A percentile compares a stretch with the other conserved stretches of the same genome.
Conservation (phyloP, 2,329 filamentous ascomycete genomes). For the Xylariaceae sp. region DNA sequence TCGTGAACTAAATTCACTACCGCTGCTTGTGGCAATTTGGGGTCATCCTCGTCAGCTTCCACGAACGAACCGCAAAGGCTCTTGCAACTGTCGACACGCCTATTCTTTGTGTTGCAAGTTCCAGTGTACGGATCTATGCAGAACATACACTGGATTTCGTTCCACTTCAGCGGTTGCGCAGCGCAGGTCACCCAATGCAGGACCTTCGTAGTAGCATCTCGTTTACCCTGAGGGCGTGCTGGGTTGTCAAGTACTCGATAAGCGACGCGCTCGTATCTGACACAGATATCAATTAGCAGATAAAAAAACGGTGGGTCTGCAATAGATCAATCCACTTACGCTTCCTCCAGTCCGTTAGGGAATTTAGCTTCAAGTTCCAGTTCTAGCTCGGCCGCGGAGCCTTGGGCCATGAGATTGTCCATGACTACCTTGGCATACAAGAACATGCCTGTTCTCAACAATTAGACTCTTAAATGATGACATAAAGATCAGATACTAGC, state of each 20-base stretch:
- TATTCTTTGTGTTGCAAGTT: not conserved
- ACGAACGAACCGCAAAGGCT: conserved; percentile 8
- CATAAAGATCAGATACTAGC: not conserved
- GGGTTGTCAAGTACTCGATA: conserved; percentile 7
- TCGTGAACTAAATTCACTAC: conserved; percentile 7
- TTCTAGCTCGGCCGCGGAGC: conserved; percentile 18
- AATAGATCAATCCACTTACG: conserved; percentile 8
- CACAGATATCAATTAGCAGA: not conserved
- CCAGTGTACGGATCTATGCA: conserved; percentile 7
- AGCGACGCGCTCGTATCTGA: conserved; percentile 10
- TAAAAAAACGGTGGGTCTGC: too few species aligned
- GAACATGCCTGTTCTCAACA: conserved; percentile 14
- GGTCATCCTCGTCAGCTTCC: conserved; percentile 2
- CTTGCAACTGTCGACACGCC: conserved; percentile 9
- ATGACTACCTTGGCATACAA: conserved; percentile 22
- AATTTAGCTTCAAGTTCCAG: conserved; percentile 17
- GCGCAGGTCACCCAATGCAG: conserved; percentile 10
- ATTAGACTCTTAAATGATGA: conserved; percentile 1
- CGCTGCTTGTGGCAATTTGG: not conserved
- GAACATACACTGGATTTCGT: conserved; percentile 11
- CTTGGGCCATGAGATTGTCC: conserved; percentile 18
- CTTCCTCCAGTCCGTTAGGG: conserved; percentile 13
- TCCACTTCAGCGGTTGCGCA: conserved; percentile 9
- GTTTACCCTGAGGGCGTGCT: not conserved
- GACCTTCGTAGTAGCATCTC: conserved; percentile 6